phyloP scores from a whole-genome alignment of 2,329 filamentous ascomycete species.

The Apiospora sp. region DNA sequence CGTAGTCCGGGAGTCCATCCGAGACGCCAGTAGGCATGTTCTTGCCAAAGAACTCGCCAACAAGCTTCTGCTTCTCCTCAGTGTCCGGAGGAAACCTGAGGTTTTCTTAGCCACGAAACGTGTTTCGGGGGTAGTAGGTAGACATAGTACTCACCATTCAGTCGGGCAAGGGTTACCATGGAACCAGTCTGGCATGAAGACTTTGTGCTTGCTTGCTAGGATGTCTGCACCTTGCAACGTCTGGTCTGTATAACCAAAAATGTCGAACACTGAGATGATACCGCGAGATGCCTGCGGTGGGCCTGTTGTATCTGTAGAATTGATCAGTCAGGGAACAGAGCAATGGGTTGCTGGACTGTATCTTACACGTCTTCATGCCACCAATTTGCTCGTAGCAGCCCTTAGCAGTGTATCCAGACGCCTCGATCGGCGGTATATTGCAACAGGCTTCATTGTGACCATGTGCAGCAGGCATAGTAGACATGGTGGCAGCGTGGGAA shows the following conservation, averaged over 20 bases:
- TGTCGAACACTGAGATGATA: slow-evolving; percentile 68
- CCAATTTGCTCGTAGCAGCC: slow-evolving; percentile 62
- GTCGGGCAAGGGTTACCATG: slow-evolving; percentile 70
- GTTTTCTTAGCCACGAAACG: neutral
- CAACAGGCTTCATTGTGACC: slow-evolving; percentile 61
- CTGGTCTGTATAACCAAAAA: slow-evolving; percentile 75
- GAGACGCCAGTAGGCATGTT: slow-evolving; percentile 55
- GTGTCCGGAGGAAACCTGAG: slow-evolving; percentile 59
- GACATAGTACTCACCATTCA: slow-evolving; percentile 52
- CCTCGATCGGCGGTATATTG: slow-evolving; percentile 60
- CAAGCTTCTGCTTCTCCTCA: slow-evolving; percentile 64
- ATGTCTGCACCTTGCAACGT: slow-evolving; percentile 75
- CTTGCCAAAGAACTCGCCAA: slow-evolving; percentile 63
- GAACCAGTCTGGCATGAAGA: slow-evolving; percentile 92
- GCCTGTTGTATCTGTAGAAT: slow-evolving; percentile 50
- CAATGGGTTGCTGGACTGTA: slow-evolving; percentile 33
- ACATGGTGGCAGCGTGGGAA: slow-evolving; percentile 41
- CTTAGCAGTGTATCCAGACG: slow-evolving; percentile 58
- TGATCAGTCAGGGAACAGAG: neutral
- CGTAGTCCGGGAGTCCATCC: slow-evolving; percentile 51
- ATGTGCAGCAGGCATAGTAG: slow-evolving; percentile 52
- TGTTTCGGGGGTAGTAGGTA: too few species aligned
- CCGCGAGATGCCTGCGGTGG: slow-evolving; percentile 58
- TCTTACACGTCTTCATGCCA: slow-evolving; percentile 57
- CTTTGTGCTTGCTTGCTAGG: slow-evolving; percentile 60